Evolutionary conservation across 257 asterid species (phyloP), one percentile per base, ranked within the genome.

Genomic region (Coffea canephora): DNA sequence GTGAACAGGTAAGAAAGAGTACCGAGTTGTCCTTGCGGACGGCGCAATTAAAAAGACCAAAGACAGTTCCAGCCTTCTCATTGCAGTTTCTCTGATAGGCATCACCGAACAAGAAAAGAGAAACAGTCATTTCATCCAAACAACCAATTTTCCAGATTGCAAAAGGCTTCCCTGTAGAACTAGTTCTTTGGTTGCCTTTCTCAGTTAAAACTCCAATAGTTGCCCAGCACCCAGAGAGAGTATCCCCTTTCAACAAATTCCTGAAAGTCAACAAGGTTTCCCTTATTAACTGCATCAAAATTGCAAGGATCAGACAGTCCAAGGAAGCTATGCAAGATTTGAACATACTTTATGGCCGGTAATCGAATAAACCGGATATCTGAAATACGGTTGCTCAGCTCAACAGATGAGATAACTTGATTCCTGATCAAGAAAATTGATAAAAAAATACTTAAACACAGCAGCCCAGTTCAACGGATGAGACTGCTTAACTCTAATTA

Each of bases 161-260:
- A 57, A 86, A 94, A 21, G 88, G 34, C 86, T 96, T 90, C 77
- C 99, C 99, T 34, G 94, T 92, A 64, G 99, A 91, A 86, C 99
- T 94, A 75, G 85, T 91, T 85, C 91, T 90, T n/a, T 84, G 89
- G 15, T 48, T 74, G 43, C 97, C 97, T 84, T 82, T 92, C 86
- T 90, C 98, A 13, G 78, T 85, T 84, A 94, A 80, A 82, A 94
- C 85, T 66, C 97, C 99, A 78, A 91, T 87, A 43, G 99, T 96
- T 52, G 91, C 97, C 98, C 99, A 96, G 86, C 97, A 93, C 65
- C 99, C 99, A 41, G 96, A 85, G 52, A 94, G 95, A 75, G 95
- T 87, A 79, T 92, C 97, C 69, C 97, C 98, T 27, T 21, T 77
- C 49, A 96, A 83, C 80, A 85, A 84, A 84, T 86, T 90, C 91